A percentile compares a stretch with the other conserved stretches of the same genome.
These are phyloP conservation scores for Asterochloris erici DNA, from an alignment of 139 green algal species.

Conservation along the genomic window DNA sequence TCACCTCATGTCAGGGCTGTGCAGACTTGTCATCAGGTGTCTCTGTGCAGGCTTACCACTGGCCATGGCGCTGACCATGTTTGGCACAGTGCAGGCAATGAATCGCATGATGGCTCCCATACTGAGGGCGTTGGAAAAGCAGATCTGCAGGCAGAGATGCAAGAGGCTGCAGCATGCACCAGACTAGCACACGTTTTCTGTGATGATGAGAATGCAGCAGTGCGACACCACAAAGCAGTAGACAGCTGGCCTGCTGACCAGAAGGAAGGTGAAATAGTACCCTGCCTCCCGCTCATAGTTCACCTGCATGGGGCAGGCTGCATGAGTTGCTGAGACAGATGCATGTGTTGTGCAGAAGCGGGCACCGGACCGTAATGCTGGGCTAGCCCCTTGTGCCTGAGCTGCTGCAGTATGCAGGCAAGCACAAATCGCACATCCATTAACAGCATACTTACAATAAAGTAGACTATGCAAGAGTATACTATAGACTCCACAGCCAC, in stretches of 20 bases:
- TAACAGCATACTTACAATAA: constrained; percentile 23
- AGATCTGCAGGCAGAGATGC: not conserved
- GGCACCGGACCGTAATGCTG: too few relatives aligned
- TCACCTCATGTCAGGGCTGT: not conserved
- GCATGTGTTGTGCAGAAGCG: not conserved
- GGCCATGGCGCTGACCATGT: constrained; percentile 35
- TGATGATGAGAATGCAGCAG: constrained; percentile 19
- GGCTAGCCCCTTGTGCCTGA: too few relatives aligned
- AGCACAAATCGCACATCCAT: too few relatives aligned
- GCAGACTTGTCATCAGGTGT: not conserved
- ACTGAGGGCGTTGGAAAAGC: constrained; percentile 17
- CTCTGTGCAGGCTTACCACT: not conserved
- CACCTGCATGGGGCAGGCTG: constrained; percentile 7
- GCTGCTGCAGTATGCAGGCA: too few relatives aligned
- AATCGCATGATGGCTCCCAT: constrained; percentile 53
- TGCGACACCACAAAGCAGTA: constrained; percentile 6
- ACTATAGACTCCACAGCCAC: constrained; percentile 49
- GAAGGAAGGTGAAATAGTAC: constrained; percentile 48
- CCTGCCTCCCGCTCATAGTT: constrained; percentile 31
- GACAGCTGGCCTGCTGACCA: constrained; percentile 16
- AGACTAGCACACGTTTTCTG: not conserved
- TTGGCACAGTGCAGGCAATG: constrained; percentile 36
- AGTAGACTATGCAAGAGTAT: constrained; percentile 61
- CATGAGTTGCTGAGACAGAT: too few relatives aligned
- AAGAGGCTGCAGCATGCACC: not conserved